phyloP scores from a whole-genome alignment of 306 rosid genomes.

The Acacia crassicarpa region DNA sequence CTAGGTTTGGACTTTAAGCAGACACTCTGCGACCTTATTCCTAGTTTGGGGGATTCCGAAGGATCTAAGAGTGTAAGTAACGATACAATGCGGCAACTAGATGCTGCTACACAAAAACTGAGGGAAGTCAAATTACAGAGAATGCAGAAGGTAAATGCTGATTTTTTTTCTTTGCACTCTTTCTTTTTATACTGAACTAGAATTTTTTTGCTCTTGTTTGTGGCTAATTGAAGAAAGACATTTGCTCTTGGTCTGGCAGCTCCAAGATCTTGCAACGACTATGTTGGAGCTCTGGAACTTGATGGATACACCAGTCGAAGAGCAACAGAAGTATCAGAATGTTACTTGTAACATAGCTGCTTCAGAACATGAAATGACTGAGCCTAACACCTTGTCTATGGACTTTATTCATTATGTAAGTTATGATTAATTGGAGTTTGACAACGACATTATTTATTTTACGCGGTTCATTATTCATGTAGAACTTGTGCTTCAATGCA shows the following conservation, averaged over 20 bases:
- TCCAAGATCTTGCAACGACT: conserved; percentile 95
- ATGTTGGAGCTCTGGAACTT: conserved; percentile 96
- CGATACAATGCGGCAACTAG: conserved; percentile 65
- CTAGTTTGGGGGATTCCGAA: conserved; percentile 62
- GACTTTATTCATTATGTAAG: conserved; percentile 80
- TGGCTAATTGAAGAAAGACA: conserved; percentile 25
- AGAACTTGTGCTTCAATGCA: conserved; percentile 34
- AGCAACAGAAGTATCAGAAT: conserved; percentile 92
- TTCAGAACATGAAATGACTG: conserved; percentile 89
- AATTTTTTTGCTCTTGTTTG: conserved; percentile 25
- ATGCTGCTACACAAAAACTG: conserved; percentile 52
- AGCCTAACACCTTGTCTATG: conserved; percentile 72
- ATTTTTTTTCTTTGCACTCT: background rate
- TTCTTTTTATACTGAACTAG: conserved; percentile 2
- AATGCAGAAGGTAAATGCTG: conserved; percentile 79
- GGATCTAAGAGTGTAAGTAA: conserved; percentile 68
- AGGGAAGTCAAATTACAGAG: conserved; percentile 79
- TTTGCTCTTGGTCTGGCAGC: conserved; percentile 50
- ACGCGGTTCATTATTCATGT: conserved; percentile 21
- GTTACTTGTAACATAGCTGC: conserved; percentile 93
- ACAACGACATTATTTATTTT: conserved; percentile 6
- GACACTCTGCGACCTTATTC: conserved; percentile 61
- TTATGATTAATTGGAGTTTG: conserved; percentile 15
- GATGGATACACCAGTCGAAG: conserved; percentile 97
- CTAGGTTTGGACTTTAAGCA: conserved; percentile 84